Evolutionary conservation across 768 basidiomycete species (phyloP).

Genomic region (Zangia roseola): DNA sequence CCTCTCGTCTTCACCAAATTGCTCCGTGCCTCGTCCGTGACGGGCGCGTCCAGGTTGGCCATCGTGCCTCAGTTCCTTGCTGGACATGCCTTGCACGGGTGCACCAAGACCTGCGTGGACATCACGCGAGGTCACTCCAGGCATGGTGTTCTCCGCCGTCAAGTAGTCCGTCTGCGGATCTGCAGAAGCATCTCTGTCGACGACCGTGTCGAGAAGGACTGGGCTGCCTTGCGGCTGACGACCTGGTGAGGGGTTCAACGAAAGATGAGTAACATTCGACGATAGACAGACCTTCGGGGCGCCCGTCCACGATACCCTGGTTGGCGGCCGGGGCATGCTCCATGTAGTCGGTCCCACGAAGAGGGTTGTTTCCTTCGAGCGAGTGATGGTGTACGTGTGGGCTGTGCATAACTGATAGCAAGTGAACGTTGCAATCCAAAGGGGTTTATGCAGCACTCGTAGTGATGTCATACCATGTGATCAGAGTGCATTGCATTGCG

Average conservation of each 20-base stretch:
- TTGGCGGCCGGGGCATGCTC: constrained; percentile 7
- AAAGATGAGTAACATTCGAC: too few species aligned
- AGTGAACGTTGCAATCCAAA: neutral
- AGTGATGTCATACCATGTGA: constrained; percentile 19
- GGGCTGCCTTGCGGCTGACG: constrained; percentile 13
- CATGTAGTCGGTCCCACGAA: constrained; percentile 16
- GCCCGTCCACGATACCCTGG: constrained; percentile 22
- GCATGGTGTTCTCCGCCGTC: constrained; percentile 21
- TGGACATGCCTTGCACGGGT: constrained; percentile 34
- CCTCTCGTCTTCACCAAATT: constrained; percentile 12
- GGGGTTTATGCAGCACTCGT: neutral
- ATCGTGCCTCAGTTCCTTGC: constrained; percentile 35
- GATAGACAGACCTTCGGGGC: constrained; percentile 13
- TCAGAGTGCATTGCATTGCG: neutral
- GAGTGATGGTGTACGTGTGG: constrained; percentile 20
- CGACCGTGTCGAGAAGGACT: constrained; percentile 27
- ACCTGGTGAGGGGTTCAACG: constrained; percentile 7
- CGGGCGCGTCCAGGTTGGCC: constrained; percentile 32
- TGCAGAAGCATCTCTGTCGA: constrained; percentile 34
- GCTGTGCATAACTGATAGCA: constrained; percentile 5
- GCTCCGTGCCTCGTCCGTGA: constrained; percentile 18
- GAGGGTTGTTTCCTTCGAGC: constrained; percentile 17
- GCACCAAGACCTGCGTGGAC: constrained; percentile 31
- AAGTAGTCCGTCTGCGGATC: constrained; percentile 7
- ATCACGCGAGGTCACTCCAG: constrained; percentile 35